Conservation (phyloP, 176 grass and related monocot species). For the Avena insularis region DNA sequence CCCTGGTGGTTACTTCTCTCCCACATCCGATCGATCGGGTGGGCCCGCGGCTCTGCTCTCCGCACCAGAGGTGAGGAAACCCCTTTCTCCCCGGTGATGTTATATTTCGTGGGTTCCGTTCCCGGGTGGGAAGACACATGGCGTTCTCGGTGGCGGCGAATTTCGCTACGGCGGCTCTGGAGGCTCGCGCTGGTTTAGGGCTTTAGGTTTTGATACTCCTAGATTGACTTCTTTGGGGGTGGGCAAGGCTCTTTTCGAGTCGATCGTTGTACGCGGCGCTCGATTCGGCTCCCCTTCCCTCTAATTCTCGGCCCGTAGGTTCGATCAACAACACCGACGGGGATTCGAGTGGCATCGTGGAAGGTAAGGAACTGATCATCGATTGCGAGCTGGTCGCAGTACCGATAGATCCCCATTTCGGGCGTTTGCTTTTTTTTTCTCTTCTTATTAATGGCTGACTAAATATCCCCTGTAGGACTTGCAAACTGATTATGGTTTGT, state of each 20-base stretch:
- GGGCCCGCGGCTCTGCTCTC: neutral
- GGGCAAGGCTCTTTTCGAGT: neutral
- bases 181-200: neutral
- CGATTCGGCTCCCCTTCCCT: neutral
- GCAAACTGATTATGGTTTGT: neutral
- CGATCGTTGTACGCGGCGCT: neutral
- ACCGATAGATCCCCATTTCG: neutral
- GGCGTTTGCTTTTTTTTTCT: neutral
- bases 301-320: neutral
- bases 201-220: neutral
- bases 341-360: neutral
- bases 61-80: slow-evolving; percentile 42
- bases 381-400: neutral
- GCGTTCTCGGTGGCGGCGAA: neutral
- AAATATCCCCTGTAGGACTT: neutral
- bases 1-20: neutral
- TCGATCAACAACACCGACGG: neutral
- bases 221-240: neutral
- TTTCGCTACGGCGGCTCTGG: neutral
- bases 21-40: neutral
- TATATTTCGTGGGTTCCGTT: too few relatives aligned
- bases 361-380: neutral
- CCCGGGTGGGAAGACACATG: neutral
- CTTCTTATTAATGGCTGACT: neutral
- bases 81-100: neutral